Evolutionary conservation across 148 eudicot genomes (phyloP).

Genomic region (Dianthus caryophyllus): DNA sequence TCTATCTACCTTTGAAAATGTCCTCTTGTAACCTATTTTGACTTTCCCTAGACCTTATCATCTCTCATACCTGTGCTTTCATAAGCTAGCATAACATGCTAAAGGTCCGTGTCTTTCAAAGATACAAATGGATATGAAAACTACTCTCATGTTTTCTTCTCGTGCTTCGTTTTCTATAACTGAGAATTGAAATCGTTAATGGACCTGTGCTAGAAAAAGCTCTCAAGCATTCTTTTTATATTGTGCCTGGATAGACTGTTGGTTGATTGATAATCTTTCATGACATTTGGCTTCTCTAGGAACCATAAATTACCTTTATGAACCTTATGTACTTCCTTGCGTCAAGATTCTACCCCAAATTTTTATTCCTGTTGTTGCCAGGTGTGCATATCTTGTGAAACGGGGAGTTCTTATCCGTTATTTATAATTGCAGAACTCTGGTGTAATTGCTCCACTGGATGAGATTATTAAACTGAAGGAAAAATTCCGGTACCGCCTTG

Average conservation of each 20-base stretch:
- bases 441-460: conserved; percentile 88
- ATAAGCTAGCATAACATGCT: no score
- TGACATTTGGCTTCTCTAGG: not conserved
- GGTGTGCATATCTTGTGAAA: not conserved
- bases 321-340: not conserved
- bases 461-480: conserved; percentile 85
- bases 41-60: not conserved
- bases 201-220: no score
- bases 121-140: not conserved
- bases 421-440: conserved; percentile 70
- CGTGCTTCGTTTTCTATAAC: no score
- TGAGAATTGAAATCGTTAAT: no score
- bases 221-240: not conserved
- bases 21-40: not conserved
- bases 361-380: not conserved
- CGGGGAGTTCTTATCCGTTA: not conserved
- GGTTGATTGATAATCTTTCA: not conserved
- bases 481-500: conserved; percentile 72
- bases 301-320: not conserved
- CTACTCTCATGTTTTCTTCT: no score
- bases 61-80: not conserved
- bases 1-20: not conserved
- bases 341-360: not conserved
- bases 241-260: not conserved
- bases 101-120: not conserved